Conservation (phyloP, 768 basidiomycete genomes). For the Amyloporia xantha region DNA sequence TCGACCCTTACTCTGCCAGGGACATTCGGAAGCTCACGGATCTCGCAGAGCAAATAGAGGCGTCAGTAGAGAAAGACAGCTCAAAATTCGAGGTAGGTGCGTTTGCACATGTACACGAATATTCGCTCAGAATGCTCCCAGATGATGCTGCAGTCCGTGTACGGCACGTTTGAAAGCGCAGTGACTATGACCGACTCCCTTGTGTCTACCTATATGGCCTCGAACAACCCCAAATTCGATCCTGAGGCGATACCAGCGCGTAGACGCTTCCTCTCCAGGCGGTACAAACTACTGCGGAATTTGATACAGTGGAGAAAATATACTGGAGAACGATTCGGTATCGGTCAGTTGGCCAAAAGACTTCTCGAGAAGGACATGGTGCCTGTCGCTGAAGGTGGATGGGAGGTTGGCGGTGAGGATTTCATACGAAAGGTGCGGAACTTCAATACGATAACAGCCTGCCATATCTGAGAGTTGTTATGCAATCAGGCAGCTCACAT, state of each 20-base stretch:
- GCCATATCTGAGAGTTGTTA: neutral
- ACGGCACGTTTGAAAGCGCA: conserved; percentile 46
- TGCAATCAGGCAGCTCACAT: conserved; percentile 8
- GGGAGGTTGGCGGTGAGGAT: conserved; percentile 83
- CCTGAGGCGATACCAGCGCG: conserved; percentile 72
- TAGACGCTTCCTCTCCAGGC: conserved; percentile 56
- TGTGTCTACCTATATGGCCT: conserved; percentile 42
- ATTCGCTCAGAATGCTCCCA: conserved; percentile 22
- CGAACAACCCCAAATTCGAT: conserved; percentile 51
- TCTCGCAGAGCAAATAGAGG: conserved; percentile 75
- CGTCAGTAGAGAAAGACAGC: conserved; percentile 57
- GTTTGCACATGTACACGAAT: no score
- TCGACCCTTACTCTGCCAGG: conserved; percentile 72
- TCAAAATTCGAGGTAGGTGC: conserved; percentile 55
- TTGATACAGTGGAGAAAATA: conserved; percentile 73
- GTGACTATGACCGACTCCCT: conserved; percentile 44
- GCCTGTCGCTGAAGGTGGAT: conserved; percentile 65
- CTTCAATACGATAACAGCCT: neutral
- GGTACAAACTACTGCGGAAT: conserved; percentile 68
- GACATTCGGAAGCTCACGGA: conserved; percentile 62
- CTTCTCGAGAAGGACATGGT: conserved; percentile 56
- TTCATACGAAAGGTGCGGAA: conserved; percentile 49
- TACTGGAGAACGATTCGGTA: conserved; percentile 50
- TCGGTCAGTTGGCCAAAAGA: conserved; percentile 46
- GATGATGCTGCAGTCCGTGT: conserved; percentile 52